Evolutionary conservation across 2,329 filamentous ascomycete species (phyloP).

Genomic region (Coleophoma eucalyptorum): DNA sequence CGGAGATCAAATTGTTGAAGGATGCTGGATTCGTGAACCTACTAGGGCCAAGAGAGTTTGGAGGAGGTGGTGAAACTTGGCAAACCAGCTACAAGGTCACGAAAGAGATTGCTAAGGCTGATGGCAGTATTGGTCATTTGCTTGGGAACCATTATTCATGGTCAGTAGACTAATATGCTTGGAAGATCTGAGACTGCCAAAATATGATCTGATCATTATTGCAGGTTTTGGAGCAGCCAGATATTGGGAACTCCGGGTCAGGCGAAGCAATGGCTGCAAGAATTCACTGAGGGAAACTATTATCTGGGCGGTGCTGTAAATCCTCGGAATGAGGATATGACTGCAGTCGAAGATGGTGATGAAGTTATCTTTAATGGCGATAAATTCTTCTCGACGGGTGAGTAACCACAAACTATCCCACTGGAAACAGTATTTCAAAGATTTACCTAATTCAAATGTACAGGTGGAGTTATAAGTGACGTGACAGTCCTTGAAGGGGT

Average conservation of each 20-base stretch:
- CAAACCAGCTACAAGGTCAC: slow-evolving; percentile 41
- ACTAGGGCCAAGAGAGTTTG: slow-evolving; percentile 22
- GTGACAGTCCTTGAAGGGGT: slow-evolving; percentile 1
- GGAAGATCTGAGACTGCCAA: background rate
- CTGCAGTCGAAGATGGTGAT: background rate
- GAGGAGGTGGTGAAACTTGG: slow-evolving; percentile 50
- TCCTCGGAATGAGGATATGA: slow-evolving; percentile 1
- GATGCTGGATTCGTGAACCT: slow-evolving; percentile 1
- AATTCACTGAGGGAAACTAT: slow-evolving; percentile 1
- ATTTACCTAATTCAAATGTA: background rate
- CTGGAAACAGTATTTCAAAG: background rate
- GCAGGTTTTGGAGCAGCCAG: slow-evolving; percentile 2
- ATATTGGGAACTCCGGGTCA: background rate
- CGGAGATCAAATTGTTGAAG: background rate
- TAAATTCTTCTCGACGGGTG: slow-evolving; percentile 2
- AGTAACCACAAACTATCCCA: background rate
- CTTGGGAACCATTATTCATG: slow-evolving; percentile 2
- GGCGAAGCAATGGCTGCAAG: background rate
- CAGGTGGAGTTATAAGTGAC: slow-evolving; percentile 1
- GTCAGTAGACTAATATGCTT: background rate
- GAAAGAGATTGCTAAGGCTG: slow-evolving; percentile 1
- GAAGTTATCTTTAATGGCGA: slow-evolving; percentile 1
- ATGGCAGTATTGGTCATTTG: slow-evolving; percentile 1
- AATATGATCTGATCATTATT: background rate
- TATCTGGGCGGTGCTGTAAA: slow-evolving; percentile 1